These are phyloP conservation scores for Sporopachydermia lactativora DNA, from an alignment of 805 yeast genomes.

Conservation along the genomic window DNA sequence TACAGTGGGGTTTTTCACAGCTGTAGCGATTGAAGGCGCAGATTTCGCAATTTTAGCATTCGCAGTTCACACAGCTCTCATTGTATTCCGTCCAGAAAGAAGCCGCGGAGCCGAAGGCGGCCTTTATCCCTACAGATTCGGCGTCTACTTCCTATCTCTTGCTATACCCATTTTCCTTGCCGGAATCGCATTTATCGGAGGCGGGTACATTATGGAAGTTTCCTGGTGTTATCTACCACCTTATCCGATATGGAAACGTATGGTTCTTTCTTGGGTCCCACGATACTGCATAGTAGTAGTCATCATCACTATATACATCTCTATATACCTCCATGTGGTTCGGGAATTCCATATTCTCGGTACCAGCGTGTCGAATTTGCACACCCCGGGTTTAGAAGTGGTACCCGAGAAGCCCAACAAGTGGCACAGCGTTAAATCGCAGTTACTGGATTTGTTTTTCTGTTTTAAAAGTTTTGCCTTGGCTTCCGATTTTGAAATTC, in stretches of 20 bases:
- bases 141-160: constrained; percentile 43
- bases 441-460: neutral
- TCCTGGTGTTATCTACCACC: constrained; percentile 75
- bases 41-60: constrained; percentile 72
- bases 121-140: constrained; percentile 39
- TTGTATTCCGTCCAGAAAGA: constrained; percentile 50
- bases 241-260: constrained; percentile 56
- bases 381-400: neutral
- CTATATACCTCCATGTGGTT: constrained; percentile 61
- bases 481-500: constrained; percentile 1
- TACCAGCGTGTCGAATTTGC: constrained; percentile 16
- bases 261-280: constrained; percentile 71
- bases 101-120: constrained; percentile 56
- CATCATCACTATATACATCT: constrained; percentile 49
- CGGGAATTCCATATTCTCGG: constrained; percentile 44
- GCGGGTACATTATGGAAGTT: constrained; percentile 46
- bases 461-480: neutral
- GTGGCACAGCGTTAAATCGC: neutral
- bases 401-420: neutral
- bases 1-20: constrained; percentile 69
- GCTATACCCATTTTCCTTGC: constrained; percentile 56
- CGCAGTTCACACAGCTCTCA: constrained; percentile 68
- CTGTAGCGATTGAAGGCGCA: constrained; percentile 70
- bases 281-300: constrained; percentile 51
- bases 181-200: constrained; percentile 49